A percentile compares a stretch with the other conserved stretches of the same genome.
These are phyloP conservation scores for Alternaria triticimaculans DNA, from an alignment of 2,329 filamentous ascomycete species.

Conservation along the genomic window DNA sequence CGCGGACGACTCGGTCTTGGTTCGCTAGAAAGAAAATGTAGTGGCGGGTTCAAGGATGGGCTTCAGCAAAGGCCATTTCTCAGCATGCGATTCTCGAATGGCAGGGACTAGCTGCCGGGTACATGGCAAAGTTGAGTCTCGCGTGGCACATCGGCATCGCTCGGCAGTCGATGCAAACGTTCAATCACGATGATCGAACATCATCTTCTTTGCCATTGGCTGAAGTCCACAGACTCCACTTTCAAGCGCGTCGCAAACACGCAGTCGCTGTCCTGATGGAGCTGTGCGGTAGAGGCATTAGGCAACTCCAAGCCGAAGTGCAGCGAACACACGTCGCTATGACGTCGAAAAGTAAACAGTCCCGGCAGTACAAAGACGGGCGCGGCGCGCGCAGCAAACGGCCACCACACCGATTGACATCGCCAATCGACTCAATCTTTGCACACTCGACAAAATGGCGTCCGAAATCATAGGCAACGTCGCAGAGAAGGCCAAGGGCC, in stretches of 20 bases:
- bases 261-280: conserved; percentile 15
- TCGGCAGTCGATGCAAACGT: conserved; percentile 25
- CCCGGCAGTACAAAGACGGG: conserved; percentile 13
- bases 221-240: conserved; percentile 1
- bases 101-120: conserved; percentile 7
- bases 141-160: conserved; percentile 24
- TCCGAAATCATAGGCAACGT: conserved; percentile 38
- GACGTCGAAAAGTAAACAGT: conserved; percentile 26
- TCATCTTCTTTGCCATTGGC: conserved; percentile 23
- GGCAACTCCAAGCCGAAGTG: conserved; percentile 13
- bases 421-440: conserved; percentile 8
- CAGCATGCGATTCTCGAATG: conserved; percentile 36
- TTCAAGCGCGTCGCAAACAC: conserved; percentile 13
- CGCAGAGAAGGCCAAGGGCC: conserved; percentile 42
- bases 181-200: conserved; percentile 18
- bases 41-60: neutral
- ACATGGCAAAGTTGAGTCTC: conserved; percentile 30
- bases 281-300: conserved; percentile 16
- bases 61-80: conserved; percentile 16
- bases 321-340: conserved; percentile 26
- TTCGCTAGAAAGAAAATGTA: neutral
- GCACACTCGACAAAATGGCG: conserved; percentile 31
- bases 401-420: conserved; percentile 5
- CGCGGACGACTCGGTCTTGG: neutral
- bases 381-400: neutral